Percentiles rank a stretch among this genome's conserved stretches.
phyloP scores from a whole-genome alignment of 495 filamentous ascomycete genomes.

The Penicillium taxi region DNA sequence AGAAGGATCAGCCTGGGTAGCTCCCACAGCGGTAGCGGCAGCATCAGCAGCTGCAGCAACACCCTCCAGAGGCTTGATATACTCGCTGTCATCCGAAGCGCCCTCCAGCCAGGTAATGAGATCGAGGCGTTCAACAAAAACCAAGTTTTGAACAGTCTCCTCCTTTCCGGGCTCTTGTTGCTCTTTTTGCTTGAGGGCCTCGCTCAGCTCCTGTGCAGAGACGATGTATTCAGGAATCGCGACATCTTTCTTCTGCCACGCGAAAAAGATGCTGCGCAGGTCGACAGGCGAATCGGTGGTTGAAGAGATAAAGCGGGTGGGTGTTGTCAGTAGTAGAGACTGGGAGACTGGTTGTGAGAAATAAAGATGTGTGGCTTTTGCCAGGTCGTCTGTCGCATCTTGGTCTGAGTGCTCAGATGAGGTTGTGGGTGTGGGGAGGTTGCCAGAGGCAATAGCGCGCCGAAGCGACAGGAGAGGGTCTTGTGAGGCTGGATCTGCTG shows the following conservation, averaged over 20 bases:
- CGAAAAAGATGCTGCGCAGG: constrained; percentile 89
- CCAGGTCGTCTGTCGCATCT: constrained; percentile 48
- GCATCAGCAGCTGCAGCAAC: constrained; percentile 48
- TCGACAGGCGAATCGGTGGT: constrained; percentile 59
- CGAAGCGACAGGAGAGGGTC: constrained; percentile 77
- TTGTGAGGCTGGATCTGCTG: constrained; percentile 33
- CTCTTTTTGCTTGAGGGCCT: constrained; percentile 56
- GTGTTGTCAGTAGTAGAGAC: constrained; percentile 61
- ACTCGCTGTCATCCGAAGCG: constrained; percentile 79
- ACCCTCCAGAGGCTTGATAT: constrained; percentile 74
- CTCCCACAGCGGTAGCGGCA: constrained; percentile 37
- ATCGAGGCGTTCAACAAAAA: constrained; percentile 84
- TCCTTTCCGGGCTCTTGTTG: constrained; percentile 40
- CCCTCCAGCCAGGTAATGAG: constrained; percentile 88
- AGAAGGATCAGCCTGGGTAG: constrained; percentile 28
- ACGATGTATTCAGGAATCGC: constrained; percentile 84
- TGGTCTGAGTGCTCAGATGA: constrained; percentile 48
- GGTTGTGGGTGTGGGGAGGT: constrained; percentile 59
- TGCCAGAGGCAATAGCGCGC: constrained; percentile 61
- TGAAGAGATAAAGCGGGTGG: constrained; percentile 76
- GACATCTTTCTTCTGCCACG: constrained; percentile 85
- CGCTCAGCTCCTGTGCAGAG: constrained; percentile 70
- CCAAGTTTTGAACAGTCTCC: constrained; percentile 63
- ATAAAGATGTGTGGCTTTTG: constrained; percentile 71
- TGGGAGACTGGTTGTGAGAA: constrained; percentile 59